Base-by-base conservation (phyloP, 2,329 filamentous ascomycete species). In the Sclerotinia sclerotiorum region DNA sequence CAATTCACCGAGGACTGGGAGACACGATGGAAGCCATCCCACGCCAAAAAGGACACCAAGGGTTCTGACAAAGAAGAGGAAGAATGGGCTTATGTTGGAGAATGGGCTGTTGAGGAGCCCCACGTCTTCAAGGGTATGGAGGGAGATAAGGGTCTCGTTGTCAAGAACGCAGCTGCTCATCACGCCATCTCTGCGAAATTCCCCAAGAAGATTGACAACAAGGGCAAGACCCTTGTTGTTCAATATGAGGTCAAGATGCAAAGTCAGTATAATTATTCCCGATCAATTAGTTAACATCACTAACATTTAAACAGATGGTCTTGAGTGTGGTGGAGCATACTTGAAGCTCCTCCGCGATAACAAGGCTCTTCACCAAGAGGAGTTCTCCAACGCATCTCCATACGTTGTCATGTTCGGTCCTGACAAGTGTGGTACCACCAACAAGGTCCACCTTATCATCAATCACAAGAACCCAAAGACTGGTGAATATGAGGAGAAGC, bases 391-490 rank as follows among this genome's bases (percentile, higher is more conserved):
- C 83, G 88, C 90, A 71, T 97, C 94, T 55, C 95, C 95, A 61
- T 99, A 99, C 80, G 92, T 99, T 76, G 97, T 99, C 87, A 99
- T 99, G 95, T 99, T 99, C 80, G 95, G 95, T 75, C 95, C 95
- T 76, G 95, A 99, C 86, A 98, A 98, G 90, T 99, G 95, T 81
- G 95, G 95, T 81, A 88, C 93, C 80, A 98, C 93, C 82, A 99
- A 99, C 90, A 98, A 98, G 90, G 92, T 96, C 65, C 87, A 88
- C 82, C 97, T 99, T 84, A 99, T 99, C 82, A 97, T 99, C 89
- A 95, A 96, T 83, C 95, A 99, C 91, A 99, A 98, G 92, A 99
- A 98, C 88, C 95, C 95, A 79, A 97, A 97, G 91, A 97, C 93
- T 58, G 94, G 94, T 84, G 93, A 97, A 82, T 99, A 99, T 78